Evolutionary conservation across 202 grass and related monocot genomes (phyloP).

Genomic region (Panicum virgatum): DNA sequence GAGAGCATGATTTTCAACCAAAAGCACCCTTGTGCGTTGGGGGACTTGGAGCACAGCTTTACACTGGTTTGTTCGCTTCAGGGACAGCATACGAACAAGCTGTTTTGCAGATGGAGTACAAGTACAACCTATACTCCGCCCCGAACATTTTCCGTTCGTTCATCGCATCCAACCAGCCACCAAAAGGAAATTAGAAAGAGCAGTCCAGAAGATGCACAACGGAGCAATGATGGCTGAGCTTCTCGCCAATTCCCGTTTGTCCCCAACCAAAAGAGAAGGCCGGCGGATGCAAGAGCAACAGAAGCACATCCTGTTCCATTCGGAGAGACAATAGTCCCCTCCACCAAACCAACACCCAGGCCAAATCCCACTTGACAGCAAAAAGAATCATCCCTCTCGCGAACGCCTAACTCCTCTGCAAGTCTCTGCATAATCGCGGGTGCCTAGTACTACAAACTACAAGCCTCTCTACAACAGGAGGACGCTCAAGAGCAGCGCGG

Average conservation of each 20-base stretch:
- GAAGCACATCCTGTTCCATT: conserved; percentile 25
- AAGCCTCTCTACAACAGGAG: conserved; percentile 55
- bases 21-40: not conserved
- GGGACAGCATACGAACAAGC: not conserved
- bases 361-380: conserved; percentile 39
- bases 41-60: not conserved
- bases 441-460: not conserved
- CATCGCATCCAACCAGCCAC: not conserved
- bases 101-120: not conserved
- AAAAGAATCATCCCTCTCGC: conserved; percentile 40
- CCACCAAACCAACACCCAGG: conserved; percentile 19
- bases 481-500: conserved; percentile 43
- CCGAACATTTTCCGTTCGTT: not conserved
- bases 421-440: conserved; percentile 1
- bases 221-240: not conserved
- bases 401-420: conserved; percentile 30
- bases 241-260: not conserved
- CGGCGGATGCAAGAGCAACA: conserved; percentile 1
- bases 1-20: not conserved
- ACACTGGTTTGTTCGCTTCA: not conserved
- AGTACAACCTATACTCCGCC: not conserved
- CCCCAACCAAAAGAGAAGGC: not conserved
- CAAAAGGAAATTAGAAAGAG: too few species aligned
- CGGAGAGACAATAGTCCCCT: not conserved
- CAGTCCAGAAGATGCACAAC: not conserved